Evolutionary conservation across 2,329 filamentous ascomycete species (phyloP), one percentile per base, ranked within the genome.

Genomic region (Fusarium falciforme): DNA sequence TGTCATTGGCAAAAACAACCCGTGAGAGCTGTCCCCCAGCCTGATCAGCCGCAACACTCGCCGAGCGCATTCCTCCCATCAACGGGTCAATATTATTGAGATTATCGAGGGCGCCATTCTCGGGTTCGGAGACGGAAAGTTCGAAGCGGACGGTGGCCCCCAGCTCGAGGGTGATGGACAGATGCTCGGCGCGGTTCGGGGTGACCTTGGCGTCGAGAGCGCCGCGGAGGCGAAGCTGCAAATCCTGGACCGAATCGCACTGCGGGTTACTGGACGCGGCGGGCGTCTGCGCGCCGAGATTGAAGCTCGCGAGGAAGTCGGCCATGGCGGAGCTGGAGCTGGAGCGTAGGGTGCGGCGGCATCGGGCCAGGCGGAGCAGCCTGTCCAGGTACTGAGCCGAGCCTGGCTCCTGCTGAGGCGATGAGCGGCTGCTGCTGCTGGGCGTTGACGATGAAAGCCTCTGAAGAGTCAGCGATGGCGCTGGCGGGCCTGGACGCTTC

Each of bases 151-250:
- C 82, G 9, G 84, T 82, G 1, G 84, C 79, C 1, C 84, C 82
- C 31, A 91, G 77, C 70, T 88, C 85, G 61, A 89, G 83, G 2
- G 82, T 86, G 20, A 82, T 78, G 9, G 85, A 83, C 12, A 89
- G 79, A 71, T 88, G 87, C 62, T 89, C 84, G 44, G 87, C 88
- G 57, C 85, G 86, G 22, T 83, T 87, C 12, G 84, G 81, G 6
- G 85, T 85, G 20, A 83, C 82, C 69, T 86, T 89, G 20, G 80
- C 77, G 7, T 80, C 77, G 54, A 89, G 78, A 1, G 84, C 69
- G 9, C 78, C 75, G 40, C 82, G 82, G 27, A 91, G 79, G n/a
- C 84, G 84, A 25, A 75, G 73, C 71, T 86, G 83, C 8, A 91
- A 79, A 31, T 90, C 87, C 20, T 86, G 84, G 52, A 82, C 66